A percentile compares a stretch with the other conserved stretches of the same genome.
Conservation (phyloP, 768 basidiomycete genomes). For the Collybia mongolica region DNA sequence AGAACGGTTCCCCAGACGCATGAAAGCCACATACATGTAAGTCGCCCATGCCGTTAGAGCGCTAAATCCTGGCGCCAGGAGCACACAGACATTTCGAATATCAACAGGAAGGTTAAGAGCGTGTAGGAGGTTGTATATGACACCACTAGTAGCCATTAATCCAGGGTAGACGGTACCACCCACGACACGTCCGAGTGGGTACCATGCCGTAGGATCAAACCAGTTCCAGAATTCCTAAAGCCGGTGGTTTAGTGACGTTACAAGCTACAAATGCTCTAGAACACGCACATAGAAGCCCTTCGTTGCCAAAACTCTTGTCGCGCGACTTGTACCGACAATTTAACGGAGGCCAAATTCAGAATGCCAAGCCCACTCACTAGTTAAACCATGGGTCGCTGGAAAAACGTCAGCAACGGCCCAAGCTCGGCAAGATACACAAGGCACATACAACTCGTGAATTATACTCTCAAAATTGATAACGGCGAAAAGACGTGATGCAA, state of each 20-base stretch:
- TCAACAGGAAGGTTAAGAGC: conserved; percentile 93
- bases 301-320: conserved; percentile 85
- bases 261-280: background rate
- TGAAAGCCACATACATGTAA: conserved; percentile 66
- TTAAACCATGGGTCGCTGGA: conserved; percentile 98
- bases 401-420: conserved; percentile 9
- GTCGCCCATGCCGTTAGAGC: conserved; percentile 96
- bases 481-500: conserved; percentile 94
- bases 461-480: conserved; percentile 99
- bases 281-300: conserved; percentile 91
- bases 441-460: conserved; percentile 95
- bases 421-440: background rate
- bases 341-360: conserved; percentile 10
- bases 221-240: conserved; percentile 99
- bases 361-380: conserved; percentile 62
- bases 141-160: conserved; percentile 95
- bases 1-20: background rate
- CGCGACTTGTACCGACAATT: conserved; percentile 59
- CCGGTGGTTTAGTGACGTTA: conserved; percentile 1
- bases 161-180: conserved; percentile 99
- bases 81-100: conserved; percentile 94
- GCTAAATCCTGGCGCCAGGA: conserved; percentile 95
- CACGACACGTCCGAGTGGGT: conserved; percentile 96
- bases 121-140: conserved; percentile 92
- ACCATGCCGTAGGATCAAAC: conserved; percentile 99